These are phyloP conservation scores for Endotrypanum monterogeii DNA, from an alignment of 208 protist genomes.

Conservation along the genomic window DNA sequence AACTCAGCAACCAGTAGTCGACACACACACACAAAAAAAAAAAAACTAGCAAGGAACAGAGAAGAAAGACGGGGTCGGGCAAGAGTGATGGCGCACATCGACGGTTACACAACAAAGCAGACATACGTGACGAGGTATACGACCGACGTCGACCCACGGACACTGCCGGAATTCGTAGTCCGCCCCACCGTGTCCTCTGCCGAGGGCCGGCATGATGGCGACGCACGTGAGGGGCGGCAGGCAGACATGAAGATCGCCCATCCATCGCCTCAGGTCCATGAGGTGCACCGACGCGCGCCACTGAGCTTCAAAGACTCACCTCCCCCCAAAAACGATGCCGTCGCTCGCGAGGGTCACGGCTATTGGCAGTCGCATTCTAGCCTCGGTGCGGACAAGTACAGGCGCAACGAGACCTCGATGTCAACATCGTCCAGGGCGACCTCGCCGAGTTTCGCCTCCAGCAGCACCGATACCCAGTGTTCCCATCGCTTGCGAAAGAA, in stretches of 20 bases:
- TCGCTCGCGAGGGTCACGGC: background rate
- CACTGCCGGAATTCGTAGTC: constrained; percentile 34
- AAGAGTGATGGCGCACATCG: constrained; percentile 11
- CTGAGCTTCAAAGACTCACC: background rate
- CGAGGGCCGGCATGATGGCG: constrained; percentile 2
- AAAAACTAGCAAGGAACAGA: background rate
- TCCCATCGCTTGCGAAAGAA: constrained; percentile 58
- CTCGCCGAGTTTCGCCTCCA: constrained; percentile 3
- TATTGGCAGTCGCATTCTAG: constrained; percentile 3
- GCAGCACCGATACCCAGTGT: background rate
- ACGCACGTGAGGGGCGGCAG: background rate
- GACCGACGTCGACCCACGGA: constrained; percentile 46
- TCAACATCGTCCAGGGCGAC: constrained; percentile 6
- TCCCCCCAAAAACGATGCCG: background rate
- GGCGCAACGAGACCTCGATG: background rate
- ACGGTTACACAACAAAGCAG: constrained; percentile 34
- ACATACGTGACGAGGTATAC: constrained; percentile 41
- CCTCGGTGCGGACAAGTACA: background rate
- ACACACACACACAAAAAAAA: no score
- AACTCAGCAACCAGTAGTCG: no score
- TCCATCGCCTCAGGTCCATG: background rate
- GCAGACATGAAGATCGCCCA: background rate
- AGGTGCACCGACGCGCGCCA: background rate
- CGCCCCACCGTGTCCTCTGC: constrained; percentile 13
- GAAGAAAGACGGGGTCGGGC: background rate